Evolutionary conservation across 2,329 filamentous ascomycete genomes (phyloP).

Genomic region (Cordyceps fumosorosea): DNA sequence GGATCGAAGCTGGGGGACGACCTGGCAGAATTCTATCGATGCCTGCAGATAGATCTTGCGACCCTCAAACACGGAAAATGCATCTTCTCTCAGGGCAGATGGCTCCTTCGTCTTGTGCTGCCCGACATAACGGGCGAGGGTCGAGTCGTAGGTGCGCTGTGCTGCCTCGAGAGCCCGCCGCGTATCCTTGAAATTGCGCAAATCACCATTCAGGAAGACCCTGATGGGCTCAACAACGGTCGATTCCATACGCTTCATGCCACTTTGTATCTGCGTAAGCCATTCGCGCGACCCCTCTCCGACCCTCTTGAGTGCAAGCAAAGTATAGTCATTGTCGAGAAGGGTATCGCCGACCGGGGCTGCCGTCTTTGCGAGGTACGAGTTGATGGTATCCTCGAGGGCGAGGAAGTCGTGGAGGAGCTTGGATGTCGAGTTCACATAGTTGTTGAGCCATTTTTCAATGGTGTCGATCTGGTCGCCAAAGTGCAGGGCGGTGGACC

Average conservation of each 20-base stretch:
- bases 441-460: conserved; percentile 79
- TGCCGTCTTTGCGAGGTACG: conserved; percentile 68
- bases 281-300: conserved; percentile 82
- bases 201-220: conserved; percentile 68
- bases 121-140: conserved; percentile 71
- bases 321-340: conserved; percentile 90
- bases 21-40: conserved; percentile 86
- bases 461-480: conserved; percentile 85
- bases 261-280: conserved; percentile 69
- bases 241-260: conserved; percentile 70
- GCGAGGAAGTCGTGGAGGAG: conserved; percentile 57
- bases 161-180: conserved; percentile 68
- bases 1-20: conserved; percentile 77
- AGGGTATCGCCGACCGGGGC: conserved; percentile 75
- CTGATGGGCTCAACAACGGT: conserved; percentile 77
- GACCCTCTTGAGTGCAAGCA: conserved; percentile 77
- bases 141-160: conserved; percentile 78
- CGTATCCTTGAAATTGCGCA: conserved; percentile 80
- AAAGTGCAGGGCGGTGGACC: conserved; percentile 79
- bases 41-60: conserved; percentile 85
- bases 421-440: conserved; percentile 47
- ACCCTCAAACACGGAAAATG: conserved; percentile 90
- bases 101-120: conserved; percentile 93
- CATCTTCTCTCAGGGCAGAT: conserved; percentile 85
- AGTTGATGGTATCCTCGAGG: conserved; percentile 73